phyloP scores from a whole-genome alignment of 768 basidiomycete genomes.

The Podaxis rugospora region DNA sequence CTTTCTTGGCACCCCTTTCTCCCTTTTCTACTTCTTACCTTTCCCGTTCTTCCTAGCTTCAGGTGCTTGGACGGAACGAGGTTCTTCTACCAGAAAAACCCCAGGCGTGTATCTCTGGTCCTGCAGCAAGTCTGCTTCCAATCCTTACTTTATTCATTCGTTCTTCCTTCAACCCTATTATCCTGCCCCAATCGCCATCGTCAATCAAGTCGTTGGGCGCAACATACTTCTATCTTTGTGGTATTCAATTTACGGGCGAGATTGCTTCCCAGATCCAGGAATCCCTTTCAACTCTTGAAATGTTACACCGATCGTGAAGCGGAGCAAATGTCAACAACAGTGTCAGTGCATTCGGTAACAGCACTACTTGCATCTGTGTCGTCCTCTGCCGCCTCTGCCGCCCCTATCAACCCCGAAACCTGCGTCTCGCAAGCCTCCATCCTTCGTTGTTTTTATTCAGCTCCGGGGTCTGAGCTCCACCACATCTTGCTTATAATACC shows the following conservation, averaged over 20 bases:
- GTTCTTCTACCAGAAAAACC: slow-evolving; percentile 11
- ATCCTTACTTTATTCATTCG: slow-evolving; percentile 19
- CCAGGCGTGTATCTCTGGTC: slow-evolving; percentile 18
- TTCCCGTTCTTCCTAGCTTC: not conserved
- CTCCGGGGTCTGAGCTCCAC: slow-evolving; percentile 27
- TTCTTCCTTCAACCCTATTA: not conserved
- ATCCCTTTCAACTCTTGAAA: slow-evolving; percentile 14
- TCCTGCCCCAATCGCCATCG: not conserved
- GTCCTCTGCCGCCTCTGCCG: not conserved
- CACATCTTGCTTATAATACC: slow-evolving; percentile 55
- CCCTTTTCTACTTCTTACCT: not conserved
- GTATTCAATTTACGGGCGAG: not conserved
- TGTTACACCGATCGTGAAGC: slow-evolving; percentile 1
- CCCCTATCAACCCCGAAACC: slow-evolving; percentile 27
- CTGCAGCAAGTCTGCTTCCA: slow-evolving; percentile 27
- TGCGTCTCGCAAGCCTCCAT: slow-evolving; percentile 70
- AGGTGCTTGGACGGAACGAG: not conserved
- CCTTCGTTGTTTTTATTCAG: slow-evolving; percentile 63
- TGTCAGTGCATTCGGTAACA: slow-evolving; percentile 30
- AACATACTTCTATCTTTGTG: not conserved
- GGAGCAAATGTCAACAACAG: slow-evolving; percentile 9
- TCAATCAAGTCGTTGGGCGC: not conserved
- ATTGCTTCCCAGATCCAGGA: slow-evolving; percentile 9
- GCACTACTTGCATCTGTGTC: not conserved
- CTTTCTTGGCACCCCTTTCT: not conserved